Conservation (phyloP, 305 asterid species). For the Andrographis paniculata region DNA sequence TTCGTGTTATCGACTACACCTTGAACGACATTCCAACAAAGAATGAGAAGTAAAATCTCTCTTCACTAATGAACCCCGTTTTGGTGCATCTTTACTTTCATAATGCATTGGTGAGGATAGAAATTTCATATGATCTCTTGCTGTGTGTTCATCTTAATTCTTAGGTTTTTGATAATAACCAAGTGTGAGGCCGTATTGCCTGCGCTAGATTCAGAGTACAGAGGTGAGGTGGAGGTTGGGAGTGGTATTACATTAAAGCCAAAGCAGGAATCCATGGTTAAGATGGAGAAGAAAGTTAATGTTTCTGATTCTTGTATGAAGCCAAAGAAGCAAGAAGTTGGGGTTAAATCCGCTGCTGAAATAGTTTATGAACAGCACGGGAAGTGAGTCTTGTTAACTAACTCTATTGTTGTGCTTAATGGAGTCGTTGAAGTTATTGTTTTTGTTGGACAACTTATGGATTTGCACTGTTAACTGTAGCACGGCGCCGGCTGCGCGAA, state of each 20-base stretch:
- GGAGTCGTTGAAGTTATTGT: background rate
- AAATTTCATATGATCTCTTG: conserved; percentile 2
- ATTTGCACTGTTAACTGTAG: conserved; percentile 29
- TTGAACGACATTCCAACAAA: conserved; percentile 65
- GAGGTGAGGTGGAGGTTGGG: conserved; percentile 26
- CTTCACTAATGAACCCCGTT: background rate
- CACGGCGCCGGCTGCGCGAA: conserved; percentile 65
- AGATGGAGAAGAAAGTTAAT: conserved; percentile 23
- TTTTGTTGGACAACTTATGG: background rate
- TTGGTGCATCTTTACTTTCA: background rate
- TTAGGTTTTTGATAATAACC: conserved; percentile 61
- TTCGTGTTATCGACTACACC: conserved; percentile 57
- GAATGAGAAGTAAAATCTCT: conserved; percentile 52
- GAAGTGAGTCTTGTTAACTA: conserved; percentile 38
- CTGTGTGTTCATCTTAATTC: conserved; percentile 5
- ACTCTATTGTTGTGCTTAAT: background rate
- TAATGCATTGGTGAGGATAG: background rate
- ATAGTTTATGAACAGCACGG: conserved; percentile 65
- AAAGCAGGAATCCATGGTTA: conserved; percentile 25
- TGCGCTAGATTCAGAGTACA: conserved; percentile 62
- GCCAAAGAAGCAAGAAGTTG: conserved; percentile 67
- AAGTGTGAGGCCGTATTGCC: conserved; percentile 64
- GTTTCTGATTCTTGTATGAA: conserved; percentile 30
- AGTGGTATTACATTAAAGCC: conserved; percentile 22
- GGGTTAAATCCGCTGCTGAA: conserved; percentile 69